Evolutionary conservation across 1,284 basidiomycete genomes (phyloP).

Genomic region (Ceratobasidium sp.): DNA sequence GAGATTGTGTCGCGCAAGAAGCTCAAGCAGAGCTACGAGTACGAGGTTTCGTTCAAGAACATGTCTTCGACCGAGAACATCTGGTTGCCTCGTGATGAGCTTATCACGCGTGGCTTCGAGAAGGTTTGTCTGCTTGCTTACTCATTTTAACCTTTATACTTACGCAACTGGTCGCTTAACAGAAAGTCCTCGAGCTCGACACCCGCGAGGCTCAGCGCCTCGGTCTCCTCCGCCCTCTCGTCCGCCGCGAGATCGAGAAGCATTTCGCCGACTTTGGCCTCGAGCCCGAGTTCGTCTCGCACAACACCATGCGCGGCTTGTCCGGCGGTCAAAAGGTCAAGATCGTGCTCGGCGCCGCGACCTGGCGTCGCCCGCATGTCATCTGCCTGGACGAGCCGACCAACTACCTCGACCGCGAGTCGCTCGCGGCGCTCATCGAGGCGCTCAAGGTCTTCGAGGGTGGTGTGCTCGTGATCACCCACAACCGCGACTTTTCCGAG

Average conservation of each 20-base stretch:
- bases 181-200: constrained; percentile 97
- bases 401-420: constrained; percentile 98
- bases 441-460: constrained; percentile 97
- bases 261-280: constrained; percentile 98
- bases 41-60: constrained; percentile 94
- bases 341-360: constrained; percentile 98
- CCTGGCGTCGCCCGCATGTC: constrained; percentile 97
- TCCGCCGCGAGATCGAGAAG: constrained; percentile 97
- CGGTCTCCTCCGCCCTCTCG: constrained; percentile 94
- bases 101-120: constrained; percentile 97
- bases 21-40: constrained; percentile 99
- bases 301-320: constrained; percentile 97
- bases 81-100: constrained; percentile 96
- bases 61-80: constrained; percentile 95
- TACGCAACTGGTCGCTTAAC: constrained; percentile 43
- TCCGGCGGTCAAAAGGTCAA: constrained; percentile 99
- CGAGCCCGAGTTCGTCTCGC: constrained; percentile 95
- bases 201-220: constrained; percentile 97
- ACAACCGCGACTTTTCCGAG: constrained; percentile 99
- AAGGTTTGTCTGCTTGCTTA: constrained; percentile 67
- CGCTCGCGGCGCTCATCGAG: constrained; percentile 94
- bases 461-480: constrained; percentile 96
- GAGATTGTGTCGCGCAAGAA: constrained; percentile 95
- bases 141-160: constrained; percentile 48
- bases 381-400: constrained; percentile 96